phyloP scores from a whole-genome alignment of 2,329 filamentous ascomycete genomes.

The Cercospora citrullina region DNA sequence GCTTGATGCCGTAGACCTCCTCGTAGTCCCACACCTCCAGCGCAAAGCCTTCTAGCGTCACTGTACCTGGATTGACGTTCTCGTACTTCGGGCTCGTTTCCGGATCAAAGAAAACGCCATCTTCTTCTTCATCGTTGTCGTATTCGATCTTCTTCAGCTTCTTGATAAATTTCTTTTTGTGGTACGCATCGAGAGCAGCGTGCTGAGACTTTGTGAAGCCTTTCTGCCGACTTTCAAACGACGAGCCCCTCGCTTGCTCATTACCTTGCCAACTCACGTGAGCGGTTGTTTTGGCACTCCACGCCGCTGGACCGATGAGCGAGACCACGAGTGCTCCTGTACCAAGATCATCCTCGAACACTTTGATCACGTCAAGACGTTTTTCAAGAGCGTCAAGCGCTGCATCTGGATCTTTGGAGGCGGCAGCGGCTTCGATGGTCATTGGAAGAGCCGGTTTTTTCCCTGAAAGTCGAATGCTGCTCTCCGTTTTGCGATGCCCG shows the following conservation, averaged over 20 bases:
- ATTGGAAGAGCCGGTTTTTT: not conserved
- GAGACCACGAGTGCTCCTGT: not conserved
- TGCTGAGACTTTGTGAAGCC: not conserved
- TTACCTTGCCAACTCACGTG: not conserved
- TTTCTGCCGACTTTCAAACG: not conserved
- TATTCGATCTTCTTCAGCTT: not conserved
- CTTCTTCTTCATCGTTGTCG: not conserved
- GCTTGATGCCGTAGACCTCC: not conserved
- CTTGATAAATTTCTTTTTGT: not conserved
- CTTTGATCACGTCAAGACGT: not conserved
- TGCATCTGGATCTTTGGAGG: not conserved
- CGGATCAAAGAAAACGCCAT: conserved; percentile 1
- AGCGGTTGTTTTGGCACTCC: not conserved
- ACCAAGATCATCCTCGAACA: not conserved
- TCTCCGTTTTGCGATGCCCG: not conserved
- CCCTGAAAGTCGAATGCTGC: not conserved
- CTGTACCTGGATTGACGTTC: not conserved
- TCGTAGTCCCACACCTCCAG: conserved; percentile 1
- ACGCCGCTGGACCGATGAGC: not conserved
- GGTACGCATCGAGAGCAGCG: not conserved
- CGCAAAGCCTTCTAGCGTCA: conserved; percentile 5
- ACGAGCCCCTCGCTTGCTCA: not conserved
- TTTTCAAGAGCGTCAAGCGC: not conserved
- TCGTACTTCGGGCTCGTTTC: conserved; percentile 3
- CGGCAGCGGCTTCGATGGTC: not conserved